Conservation (phyloP, 1,284 basidiomycete species). For the Melampsora americana region DNA sequence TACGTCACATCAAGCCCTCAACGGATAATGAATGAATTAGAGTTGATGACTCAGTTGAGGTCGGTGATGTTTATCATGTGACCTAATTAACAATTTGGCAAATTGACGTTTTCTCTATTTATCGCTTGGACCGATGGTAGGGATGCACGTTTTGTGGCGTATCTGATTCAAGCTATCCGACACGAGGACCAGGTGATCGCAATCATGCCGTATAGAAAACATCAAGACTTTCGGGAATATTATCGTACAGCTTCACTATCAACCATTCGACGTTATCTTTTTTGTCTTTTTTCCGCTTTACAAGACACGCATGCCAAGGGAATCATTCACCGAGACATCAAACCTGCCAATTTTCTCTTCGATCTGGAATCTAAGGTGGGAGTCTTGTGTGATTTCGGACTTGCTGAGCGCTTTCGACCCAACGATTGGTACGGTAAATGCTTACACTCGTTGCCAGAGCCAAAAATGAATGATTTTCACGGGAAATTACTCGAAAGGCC, state of each 20-base stretch:
- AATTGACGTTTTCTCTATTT: neutral
- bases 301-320: constrained; percentile 81
- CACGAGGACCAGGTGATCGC: constrained; percentile 88
- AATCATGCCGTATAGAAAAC: constrained; percentile 88
- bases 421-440: constrained; percentile 49
- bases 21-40: constrained; percentile 87
- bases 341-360: constrained; percentile 96
- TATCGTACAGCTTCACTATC: constrained; percentile 63
- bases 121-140: constrained; percentile 57
- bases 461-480: constrained; percentile 55
- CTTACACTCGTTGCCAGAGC: constrained; percentile 50
- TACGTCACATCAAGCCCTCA: constrained; percentile 92
- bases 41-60: constrained; percentile 76
- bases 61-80: constrained; percentile 45
- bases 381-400: constrained; percentile 89
- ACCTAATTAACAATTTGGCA: neutral
- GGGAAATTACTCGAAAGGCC: constrained; percentile 60
- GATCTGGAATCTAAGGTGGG: constrained; percentile 79
- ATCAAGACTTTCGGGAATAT: constrained; percentile 89
- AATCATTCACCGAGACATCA: constrained; percentile 95
- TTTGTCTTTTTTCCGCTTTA: constrained; percentile 83
- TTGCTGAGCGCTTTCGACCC: constrained; percentile 64
- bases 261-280: constrained; percentile 81
- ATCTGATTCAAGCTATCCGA: constrained; percentile 90
- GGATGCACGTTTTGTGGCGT: constrained; percentile 77